Percentiles rank a stretch among this genome's conserved stretches.
These are phyloP conservation scores for Hsuehochloa calcarea DNA, from an alignment of 176 grass and related monocot genomes.

Conservation along the genomic window DNA sequence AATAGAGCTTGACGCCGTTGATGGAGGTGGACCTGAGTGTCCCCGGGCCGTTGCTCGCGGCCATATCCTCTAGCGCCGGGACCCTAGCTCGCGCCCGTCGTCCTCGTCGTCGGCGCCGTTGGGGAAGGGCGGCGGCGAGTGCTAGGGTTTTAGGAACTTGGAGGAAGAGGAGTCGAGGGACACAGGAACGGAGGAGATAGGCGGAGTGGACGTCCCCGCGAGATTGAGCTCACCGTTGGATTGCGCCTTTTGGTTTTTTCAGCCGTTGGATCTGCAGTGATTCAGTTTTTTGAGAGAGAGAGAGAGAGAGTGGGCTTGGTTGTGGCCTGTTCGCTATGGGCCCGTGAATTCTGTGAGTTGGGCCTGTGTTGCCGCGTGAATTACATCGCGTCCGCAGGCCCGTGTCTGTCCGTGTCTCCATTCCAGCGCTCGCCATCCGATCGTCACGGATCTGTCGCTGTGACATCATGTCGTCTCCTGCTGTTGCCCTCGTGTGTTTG, in stretches of 20 bases:
- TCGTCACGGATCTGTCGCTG: too few relatives aligned
- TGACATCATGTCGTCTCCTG: too few relatives aligned
- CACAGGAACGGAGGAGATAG: not conserved
- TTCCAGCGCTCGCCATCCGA: too few relatives aligned
- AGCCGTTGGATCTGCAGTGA: not conserved
- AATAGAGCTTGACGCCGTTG: conserved; percentile 83
- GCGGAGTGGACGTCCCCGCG: not conserved
- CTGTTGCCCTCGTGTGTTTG: too few relatives aligned
- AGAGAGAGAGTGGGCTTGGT: not conserved
- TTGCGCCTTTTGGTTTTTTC: not conserved
- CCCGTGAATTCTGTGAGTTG: not conserved
- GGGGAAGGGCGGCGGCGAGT: not conserved
- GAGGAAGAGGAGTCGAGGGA: not conserved
- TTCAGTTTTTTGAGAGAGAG: too few relatives aligned
- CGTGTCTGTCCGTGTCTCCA: too few relatives aligned
- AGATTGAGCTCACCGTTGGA: not conserved
- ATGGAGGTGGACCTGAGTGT: conserved; percentile 75
- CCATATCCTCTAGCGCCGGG: not conserved
- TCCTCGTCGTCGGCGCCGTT: not conserved
- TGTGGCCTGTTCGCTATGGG: not conserved
- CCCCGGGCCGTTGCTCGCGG: conserved; percentile 29
- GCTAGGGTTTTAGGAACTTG: conserved; percentile 34
- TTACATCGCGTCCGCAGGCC: too few relatives aligned
- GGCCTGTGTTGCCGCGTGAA: not conserved
- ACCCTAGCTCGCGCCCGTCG: not conserved